Conservation (phyloP, 495 filamentous ascomycete genomes). For the Trichoderma reesei region DNA sequence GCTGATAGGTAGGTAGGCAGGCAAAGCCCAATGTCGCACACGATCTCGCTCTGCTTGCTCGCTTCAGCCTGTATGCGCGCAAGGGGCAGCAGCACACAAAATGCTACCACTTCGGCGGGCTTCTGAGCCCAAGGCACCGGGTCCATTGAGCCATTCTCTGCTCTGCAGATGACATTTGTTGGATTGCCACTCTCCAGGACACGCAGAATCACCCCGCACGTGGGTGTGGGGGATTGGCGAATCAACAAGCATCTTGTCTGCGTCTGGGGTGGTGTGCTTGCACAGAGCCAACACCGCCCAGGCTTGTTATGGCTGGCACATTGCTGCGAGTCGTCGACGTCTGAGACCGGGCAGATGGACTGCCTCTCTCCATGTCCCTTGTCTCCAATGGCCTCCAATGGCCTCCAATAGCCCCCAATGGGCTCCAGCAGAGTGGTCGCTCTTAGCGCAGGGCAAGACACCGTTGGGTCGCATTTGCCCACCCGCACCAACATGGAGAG, state of each 20-base stretch:
- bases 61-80: neutral
- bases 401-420: too few relatives aligned
- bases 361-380: too few relatives aligned
- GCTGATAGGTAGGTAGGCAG: too few relatives aligned
- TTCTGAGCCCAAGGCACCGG: neutral
- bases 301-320: neutral
- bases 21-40: neutral
- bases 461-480: too few relatives aligned
- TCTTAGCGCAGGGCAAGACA: too few relatives aligned
- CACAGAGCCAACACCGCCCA: neutral
- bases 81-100: neutral
- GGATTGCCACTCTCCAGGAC: neutral
- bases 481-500: too few relatives aligned
- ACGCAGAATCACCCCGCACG: neutral
- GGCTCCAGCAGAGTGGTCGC: too few relatives aligned
- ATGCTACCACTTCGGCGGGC: neutral
- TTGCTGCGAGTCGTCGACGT: neutral
- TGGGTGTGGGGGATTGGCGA: neutral
- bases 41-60: neutral
- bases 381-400: too few relatives aligned
- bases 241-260: neutral
- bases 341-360: too few relatives aligned
- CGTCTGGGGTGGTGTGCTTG: neutral
- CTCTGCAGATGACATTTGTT: neutral
- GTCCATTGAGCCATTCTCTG: neutral